These are phyloP conservation scores for Prunus mume DNA, from an alignment of 306 rosid species.

Conservation along the genomic window DNA sequence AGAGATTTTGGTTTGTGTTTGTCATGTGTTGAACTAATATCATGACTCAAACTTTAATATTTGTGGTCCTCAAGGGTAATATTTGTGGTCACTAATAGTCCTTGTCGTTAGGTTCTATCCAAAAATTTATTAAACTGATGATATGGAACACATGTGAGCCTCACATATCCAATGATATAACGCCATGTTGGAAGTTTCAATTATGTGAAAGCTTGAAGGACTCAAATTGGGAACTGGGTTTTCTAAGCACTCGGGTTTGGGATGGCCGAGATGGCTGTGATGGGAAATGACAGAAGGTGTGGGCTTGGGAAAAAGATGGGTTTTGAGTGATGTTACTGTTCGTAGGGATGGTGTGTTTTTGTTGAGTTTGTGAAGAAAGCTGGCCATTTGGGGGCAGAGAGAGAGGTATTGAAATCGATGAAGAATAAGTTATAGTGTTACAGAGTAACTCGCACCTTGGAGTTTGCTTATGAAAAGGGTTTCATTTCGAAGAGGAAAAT, in stretches of 20 bases:
- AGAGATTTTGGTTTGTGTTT: no score
- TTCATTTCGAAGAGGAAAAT: not conserved
- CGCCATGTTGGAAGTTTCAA: not conserved
- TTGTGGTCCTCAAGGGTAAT: no score
- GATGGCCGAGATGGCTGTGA: conserved; percentile 3
- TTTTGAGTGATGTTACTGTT: not conserved
- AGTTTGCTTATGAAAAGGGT: not conserved
- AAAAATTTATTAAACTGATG: no score
- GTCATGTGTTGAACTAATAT: no score
- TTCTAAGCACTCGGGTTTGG: not conserved
- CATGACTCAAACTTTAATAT: no score
- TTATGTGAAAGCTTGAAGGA: not conserved
- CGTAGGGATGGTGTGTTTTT: conserved; percentile 20
- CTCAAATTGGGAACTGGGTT: conserved; percentile 7
- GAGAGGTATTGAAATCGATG: not conserved
- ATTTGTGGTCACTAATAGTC: no score
- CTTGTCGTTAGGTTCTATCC: no score
- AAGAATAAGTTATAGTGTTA: not conserved
- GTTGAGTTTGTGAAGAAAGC: conserved; percentile 24
- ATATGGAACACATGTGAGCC: no score
- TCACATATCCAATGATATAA: no score
- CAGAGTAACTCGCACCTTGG: not conserved
- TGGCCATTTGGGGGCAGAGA: conserved; percentile 27
- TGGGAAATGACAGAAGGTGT: not conserved
- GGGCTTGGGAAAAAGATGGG: conserved; percentile 14